These are phyloP conservation scores for Penicillium macrosclerotiorum DNA, from an alignment of 495 filamentous ascomycete species.

Conservation along the genomic window DNA sequence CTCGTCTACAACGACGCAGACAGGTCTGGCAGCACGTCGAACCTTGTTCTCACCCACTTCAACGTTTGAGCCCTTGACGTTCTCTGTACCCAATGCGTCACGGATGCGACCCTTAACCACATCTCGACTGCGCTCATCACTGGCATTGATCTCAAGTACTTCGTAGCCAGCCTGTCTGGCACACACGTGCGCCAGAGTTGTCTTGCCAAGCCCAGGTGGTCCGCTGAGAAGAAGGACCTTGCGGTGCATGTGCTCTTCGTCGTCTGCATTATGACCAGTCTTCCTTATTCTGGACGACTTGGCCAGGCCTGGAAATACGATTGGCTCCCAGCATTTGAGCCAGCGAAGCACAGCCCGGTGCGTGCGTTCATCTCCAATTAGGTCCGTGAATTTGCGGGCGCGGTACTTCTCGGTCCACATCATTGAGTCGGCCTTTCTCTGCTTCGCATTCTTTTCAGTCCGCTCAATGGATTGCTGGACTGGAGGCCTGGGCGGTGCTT, in stretches of 20 bases:
- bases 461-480: slow-evolving; percentile 39
- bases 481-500: slow-evolving; percentile 7
- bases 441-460: slow-evolving; percentile 31
- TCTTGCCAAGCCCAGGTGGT: slow-evolving; percentile 92
- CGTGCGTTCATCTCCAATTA: slow-evolving; percentile 91
- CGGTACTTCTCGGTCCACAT: slow-evolving; percentile 93
- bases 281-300: slow-evolving; percentile 50
- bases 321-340: slow-evolving; percentile 89
- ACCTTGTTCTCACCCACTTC: slow-evolving; percentile 61
- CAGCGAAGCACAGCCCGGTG: slow-evolving; percentile 89
- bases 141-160: slow-evolving; percentile 92
- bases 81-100: slow-evolving; percentile 86
- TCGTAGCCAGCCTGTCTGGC: slow-evolving; percentile 94
- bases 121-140: slow-evolving; percentile 92
- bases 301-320: slow-evolving; percentile 78
- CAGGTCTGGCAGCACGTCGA: slow-evolving; percentile 74
- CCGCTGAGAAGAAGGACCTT: slow-evolving; percentile 90
- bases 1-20: slow-evolving; percentile 94
- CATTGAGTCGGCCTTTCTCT: slow-evolving; percentile 40
- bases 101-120: slow-evolving; percentile 88
- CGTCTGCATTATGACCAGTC: slow-evolving; percentile 40
- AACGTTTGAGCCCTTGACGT: slow-evolving; percentile 76
- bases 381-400: slow-evolving; percentile 84
- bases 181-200: slow-evolving; percentile 93
- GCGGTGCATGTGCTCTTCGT: slow-evolving; percentile 66